Conservation (phyloP, 495 filamentous ascomycete species). For the Beverwykella pulmonaria region DNA sequence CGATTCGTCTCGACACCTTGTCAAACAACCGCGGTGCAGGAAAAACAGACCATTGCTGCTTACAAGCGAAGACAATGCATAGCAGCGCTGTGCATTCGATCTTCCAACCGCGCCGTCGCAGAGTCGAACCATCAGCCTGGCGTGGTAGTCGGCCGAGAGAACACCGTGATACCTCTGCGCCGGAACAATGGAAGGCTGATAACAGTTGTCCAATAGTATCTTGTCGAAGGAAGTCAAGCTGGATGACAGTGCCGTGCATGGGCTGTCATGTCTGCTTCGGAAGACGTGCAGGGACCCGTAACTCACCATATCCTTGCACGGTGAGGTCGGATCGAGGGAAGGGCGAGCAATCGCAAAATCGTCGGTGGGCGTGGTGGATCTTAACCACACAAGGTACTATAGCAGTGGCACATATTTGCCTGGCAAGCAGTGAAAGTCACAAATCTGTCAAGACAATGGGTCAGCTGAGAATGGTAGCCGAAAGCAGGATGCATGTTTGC, state of each 20-base stretch:
- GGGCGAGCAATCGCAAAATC: not conserved
- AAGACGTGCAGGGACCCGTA: constrained; percentile 69
- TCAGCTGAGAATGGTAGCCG: not conserved
- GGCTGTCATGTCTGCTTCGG: constrained; percentile 63
- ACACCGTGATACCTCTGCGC: too few relatives aligned
- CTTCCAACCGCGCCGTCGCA: too few relatives aligned
- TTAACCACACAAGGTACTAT: not conserved
- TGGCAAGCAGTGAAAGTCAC: not conserved
- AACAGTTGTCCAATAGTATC: not conserved
- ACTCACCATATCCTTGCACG: not conserved
- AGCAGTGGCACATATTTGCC: not conserved
- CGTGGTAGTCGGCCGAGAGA: too few relatives aligned
- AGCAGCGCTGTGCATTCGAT: too few relatives aligned
- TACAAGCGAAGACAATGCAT: too few relatives aligned
- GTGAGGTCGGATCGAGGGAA: not conserved
- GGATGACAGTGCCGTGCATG: not conserved
- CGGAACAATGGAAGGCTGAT: too few relatives aligned
- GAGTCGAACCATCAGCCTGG: too few relatives aligned
- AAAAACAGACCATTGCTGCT: too few relatives aligned
- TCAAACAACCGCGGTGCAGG: too few relatives aligned
- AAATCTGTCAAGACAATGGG: not conserved
- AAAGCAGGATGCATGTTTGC: not conserved
- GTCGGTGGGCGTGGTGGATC: not conserved
- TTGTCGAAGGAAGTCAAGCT: not conserved
- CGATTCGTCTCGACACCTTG: too few relatives aligned